Evolutionary conservation across 306 rosid species (phyloP), one percentile per base, ranked within the genome.

Genomic region (Cucumis sativus): DNA sequence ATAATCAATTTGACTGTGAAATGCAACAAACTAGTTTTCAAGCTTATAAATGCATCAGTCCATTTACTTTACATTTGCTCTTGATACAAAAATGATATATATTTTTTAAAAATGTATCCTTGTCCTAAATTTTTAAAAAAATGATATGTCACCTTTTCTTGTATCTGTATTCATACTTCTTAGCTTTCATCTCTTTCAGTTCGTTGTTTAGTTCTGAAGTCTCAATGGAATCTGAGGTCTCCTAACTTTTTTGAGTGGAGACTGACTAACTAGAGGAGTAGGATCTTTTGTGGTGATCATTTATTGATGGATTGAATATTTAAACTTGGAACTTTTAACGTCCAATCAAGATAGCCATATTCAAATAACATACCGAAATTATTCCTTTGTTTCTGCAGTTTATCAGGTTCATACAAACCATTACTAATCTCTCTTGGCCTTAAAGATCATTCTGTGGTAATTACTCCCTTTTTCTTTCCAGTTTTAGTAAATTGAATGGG

Each of bases 381-480:
- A 23, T 33, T 30, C 49, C 15, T 77, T 76, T 73, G 49, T 75
- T 68, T 85, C 60, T 84, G 85, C 91, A 92, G 98, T 81, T 78
- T 41, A 56, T 84, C 90, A 17, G 91, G 93, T 20, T 84, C 94
- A 63, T 84, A 94, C 41, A 88, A 17, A 82, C 85, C 91, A 3
- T 85, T 95, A 78, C 82, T 95, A 83, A 88, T 95, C 65, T 90
- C 97, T 75, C 98, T 95, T 76, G 96, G 98, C 79, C 96, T 95
- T 63, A 92, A 86, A 89, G 97, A 95, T 82, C 95, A 95, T 86
- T 88, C 97, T 33, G 78, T 40, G 91, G 97, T 89, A 87, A 41
- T 9, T 18, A 40, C 65, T 40, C 72, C n/a, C 16, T 55, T 57
- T 12, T 16, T 23, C 6, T 13, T 52, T 56, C 63, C 62, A 25